phyloP scores from a whole-genome alignment of 345 rosid genomes.

The Populus nigra region DNA sequence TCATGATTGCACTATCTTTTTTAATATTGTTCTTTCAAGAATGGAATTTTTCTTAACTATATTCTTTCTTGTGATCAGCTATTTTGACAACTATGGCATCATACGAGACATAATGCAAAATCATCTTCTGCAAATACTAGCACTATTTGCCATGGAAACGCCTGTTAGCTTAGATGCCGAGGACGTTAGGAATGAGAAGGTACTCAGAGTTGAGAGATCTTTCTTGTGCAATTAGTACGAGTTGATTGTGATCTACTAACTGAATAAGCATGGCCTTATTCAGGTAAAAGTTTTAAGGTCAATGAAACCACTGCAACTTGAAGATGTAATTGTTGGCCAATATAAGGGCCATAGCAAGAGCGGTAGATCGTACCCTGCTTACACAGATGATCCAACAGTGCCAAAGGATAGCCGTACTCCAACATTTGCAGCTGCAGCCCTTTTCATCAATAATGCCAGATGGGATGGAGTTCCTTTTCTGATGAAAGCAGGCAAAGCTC shows the following conservation, averaged over 20 bases:
- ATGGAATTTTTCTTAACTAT: background rate
- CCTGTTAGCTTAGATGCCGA: slow-evolving; percentile 96
- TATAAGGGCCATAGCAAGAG: slow-evolving; percentile 79
- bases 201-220: slow-evolving; percentile 10
- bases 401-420: slow-evolving; percentile 72
- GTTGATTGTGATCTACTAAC: background rate
- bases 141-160: slow-evolving; percentile 96
- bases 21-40: background rate
- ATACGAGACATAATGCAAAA: slow-evolving; percentile 94
- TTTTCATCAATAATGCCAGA: slow-evolving; percentile 79
- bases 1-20: background rate
- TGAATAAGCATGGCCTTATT: background rate
- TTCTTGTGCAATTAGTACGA: background rate
- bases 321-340: slow-evolving; percentile 77
- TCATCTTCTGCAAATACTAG: slow-evolving; percentile 86
- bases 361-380: slow-evolving; percentile 53
- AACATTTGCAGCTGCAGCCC: slow-evolving; percentile 90
- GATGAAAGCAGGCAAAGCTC: slow-evolving; percentile 94
- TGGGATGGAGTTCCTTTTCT: slow-evolving; percentile 98
- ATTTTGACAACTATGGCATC: slow-evolving; percentile 85
- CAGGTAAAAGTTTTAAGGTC: slow-evolving; percentile 93
- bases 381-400: slow-evolving; percentile 75
- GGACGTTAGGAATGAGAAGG: slow-evolving; percentile 91
- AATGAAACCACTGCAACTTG: slow-evolving; percentile 70
- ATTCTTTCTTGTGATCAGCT: slow-evolving; percentile 33